Evolutionary conservation across 1,284 basidiomycete genomes (phyloP).

Genomic region (Boletus calvinii): DNA sequence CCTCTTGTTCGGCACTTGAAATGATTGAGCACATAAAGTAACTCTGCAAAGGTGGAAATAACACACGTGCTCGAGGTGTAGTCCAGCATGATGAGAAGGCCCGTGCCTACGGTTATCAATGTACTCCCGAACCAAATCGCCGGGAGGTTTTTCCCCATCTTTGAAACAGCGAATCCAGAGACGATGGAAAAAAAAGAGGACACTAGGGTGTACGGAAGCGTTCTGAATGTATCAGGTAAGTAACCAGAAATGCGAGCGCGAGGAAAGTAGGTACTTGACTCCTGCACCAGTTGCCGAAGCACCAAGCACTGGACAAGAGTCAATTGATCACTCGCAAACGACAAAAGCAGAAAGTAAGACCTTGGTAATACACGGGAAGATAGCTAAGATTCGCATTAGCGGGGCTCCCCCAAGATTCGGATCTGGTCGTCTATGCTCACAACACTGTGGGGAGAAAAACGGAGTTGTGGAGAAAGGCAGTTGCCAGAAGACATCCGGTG

Average conservation of each 20-base stretch:
- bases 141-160: slow-evolving; percentile 56
- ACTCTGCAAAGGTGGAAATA: background rate
- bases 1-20: slow-evolving; percentile 54
- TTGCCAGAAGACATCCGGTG: slow-evolving; percentile 45
- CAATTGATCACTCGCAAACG: background rate
- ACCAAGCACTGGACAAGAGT: slow-evolving; percentile 9
- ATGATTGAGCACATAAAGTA: slow-evolving; percentile 1
- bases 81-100: slow-evolving; percentile 56
- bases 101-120: slow-evolving; percentile 59
- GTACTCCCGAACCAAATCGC: slow-evolving; percentile 61
- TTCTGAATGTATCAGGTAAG: slow-evolving; percentile 39
- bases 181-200: slow-evolving; percentile 53
- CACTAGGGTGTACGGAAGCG: slow-evolving; percentile 75
- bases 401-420: background rate
- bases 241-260: background rate
- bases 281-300: slow-evolving; percentile 17
- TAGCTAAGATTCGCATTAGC: slow-evolving; percentile 12
- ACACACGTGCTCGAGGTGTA: slow-evolving; percentile 47
- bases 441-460: background rate
- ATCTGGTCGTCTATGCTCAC: slow-evolving; percentile 20
- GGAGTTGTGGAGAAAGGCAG: slow-evolving; percentile 57
- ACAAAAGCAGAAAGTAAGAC: background rate
- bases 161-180: slow-evolving; percentile 60
- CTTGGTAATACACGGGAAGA: slow-evolving; percentile 24
- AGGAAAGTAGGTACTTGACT: slow-evolving; percentile 8